Conservation (phyloP, 768 basidiomycete species). For the Tricholoma saponaceum region DNA sequence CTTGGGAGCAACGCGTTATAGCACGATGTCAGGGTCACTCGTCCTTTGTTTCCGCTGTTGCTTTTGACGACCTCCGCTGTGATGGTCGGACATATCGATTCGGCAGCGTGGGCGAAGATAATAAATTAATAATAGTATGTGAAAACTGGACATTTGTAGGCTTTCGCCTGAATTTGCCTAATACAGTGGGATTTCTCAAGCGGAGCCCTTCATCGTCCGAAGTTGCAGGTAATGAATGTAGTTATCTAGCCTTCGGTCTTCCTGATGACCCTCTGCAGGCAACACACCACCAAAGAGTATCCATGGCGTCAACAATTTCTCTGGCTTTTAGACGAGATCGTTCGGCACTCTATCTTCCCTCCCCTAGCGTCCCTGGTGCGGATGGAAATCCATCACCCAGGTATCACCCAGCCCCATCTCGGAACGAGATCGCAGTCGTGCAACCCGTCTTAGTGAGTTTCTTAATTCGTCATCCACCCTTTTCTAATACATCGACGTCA, state of each 20-base stretch:
- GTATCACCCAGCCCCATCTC: slow-evolving; percentile 86
- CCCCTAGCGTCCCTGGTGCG: slow-evolving; percentile 27
- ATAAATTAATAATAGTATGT: slow-evolving; percentile 83
- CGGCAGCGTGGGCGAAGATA: slow-evolving; percentile 95
- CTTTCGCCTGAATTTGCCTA: slow-evolving; percentile 6
- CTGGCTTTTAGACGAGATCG: slow-evolving; percentile 63
- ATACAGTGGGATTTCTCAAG: slow-evolving; percentile 91
- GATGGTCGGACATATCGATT: slow-evolving; percentile 92
- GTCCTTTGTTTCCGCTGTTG: slow-evolving; percentile 85
- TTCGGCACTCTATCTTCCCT: slow-evolving; percentile 54
- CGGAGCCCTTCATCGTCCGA: slow-evolving; percentile 85
- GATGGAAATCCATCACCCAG: slow-evolving; percentile 43
- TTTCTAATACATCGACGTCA: slow-evolving; percentile 2
- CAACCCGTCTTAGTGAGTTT: slow-evolving; percentile 81
- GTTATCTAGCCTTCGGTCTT: not conserved
- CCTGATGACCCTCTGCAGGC: slow-evolving; percentile 25
- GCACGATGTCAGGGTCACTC: slow-evolving; percentile 97
- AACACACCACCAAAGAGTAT: slow-evolving; percentile 68
- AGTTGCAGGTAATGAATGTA: slow-evolving; percentile 46
- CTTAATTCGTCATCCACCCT: not conserved
- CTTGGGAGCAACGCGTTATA: slow-evolving; percentile 90
- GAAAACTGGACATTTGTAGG: not conserved
- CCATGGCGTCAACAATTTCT: slow-evolving; percentile 77
- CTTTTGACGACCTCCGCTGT: slow-evolving; percentile 86
- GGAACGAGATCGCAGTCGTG: slow-evolving; percentile 85